Evolutionary conservation across 768 basidiomycete species (phyloP).

Genomic region (Lactarius akahatsu): DNA sequence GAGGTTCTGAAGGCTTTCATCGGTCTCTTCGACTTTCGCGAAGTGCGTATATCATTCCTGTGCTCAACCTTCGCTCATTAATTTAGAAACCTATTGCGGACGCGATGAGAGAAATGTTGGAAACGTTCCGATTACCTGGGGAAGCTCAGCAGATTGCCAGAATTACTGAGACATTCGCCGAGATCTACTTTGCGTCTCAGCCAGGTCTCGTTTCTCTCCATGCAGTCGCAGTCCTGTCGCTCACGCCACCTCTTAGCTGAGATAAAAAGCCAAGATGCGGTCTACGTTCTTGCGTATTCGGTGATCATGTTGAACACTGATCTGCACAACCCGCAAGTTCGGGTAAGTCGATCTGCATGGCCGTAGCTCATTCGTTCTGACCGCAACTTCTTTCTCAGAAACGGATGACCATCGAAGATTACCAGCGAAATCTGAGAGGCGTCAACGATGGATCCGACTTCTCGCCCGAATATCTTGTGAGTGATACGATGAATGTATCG

Average conservation of each 20-base stretch:
- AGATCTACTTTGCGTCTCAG: conserved; percentile 79
- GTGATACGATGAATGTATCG: conserved; percentile 28
- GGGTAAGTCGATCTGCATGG: conserved; percentile 51
- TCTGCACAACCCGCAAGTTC: conserved; percentile 89
- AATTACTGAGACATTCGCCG: conserved; percentile 94
- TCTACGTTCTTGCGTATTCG: conserved; percentile 91
- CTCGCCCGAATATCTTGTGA: conserved; percentile 78
- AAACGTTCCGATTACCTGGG: conserved; percentile 91
- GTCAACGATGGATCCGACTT: conserved; percentile 88
- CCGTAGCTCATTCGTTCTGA: conserved; percentile 9
- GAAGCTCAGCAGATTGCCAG: conserved; percentile 92
- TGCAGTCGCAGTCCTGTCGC: neutral
- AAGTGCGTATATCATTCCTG: conserved; percentile 50
- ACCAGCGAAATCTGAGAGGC: conserved; percentile 86
- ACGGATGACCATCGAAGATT: conserved; percentile 96
- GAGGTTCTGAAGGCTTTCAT: conserved; percentile 87
- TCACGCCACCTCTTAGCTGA: conserved; percentile 53
- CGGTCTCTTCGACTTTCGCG: conserved; percentile 82
- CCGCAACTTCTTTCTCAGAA: conserved; percentile 51
- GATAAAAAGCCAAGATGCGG: conserved; percentile 87
- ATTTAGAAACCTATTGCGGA: conserved; percentile 90
- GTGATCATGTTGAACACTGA: conserved; percentile 99
- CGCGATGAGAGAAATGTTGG: conserved; percentile 92
- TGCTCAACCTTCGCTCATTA: neutral
- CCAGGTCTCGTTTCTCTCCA: conserved; percentile 52